phyloP scores from a whole-genome alignment of 176 grass and related monocot species.

The Poa pratensis region DNA sequence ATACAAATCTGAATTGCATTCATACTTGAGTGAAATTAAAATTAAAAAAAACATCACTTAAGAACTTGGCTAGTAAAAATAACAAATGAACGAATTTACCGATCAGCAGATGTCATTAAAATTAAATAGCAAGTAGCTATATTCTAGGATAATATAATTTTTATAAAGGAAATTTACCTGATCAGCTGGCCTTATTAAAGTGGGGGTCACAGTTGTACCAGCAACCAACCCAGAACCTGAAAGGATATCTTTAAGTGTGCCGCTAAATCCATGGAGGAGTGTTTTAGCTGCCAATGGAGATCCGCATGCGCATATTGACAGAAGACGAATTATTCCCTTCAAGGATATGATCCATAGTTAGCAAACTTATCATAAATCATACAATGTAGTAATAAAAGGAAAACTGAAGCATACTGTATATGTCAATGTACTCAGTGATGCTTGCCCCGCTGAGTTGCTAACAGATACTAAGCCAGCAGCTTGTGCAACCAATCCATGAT shows the following conservation, averaged over 20 bases:
- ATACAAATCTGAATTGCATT: background rate
- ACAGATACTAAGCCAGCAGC: conserved; percentile 74
- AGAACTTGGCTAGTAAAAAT: conserved; percentile 12
- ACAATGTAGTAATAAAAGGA: background rate
- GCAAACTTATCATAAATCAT: conserved; percentile 13
- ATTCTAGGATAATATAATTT: background rate
- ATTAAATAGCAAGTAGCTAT: conserved; percentile 6
- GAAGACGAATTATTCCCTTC: conserved; percentile 79
- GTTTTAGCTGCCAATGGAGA: conserved; percentile 80
- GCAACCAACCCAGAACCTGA: conserved; percentile 72
- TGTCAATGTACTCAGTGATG: conserved; percentile 80
- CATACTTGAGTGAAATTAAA: conserved; percentile 21
- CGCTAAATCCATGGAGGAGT: conserved; percentile 83
- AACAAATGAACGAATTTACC: background rate
- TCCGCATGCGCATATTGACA: conserved; percentile 82
- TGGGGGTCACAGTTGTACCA: conserved; percentile 66
- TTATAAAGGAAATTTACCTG: conserved; percentile 55
- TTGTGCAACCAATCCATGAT: conserved; percentile 86
- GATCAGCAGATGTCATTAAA: conserved; percentile 9
- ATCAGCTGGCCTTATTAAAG: conserved; percentile 76
- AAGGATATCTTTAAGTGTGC: conserved; percentile 90
- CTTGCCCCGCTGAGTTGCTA: conserved; percentile 70
- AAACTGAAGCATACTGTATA: conserved; percentile 64
- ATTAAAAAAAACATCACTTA: background rate
- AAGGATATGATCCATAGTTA: conserved; percentile 30